Evolutionary conservation across 2,329 filamentous ascomycete species (phyloP).

Genomic region (Periconia macrospinosa): DNA sequence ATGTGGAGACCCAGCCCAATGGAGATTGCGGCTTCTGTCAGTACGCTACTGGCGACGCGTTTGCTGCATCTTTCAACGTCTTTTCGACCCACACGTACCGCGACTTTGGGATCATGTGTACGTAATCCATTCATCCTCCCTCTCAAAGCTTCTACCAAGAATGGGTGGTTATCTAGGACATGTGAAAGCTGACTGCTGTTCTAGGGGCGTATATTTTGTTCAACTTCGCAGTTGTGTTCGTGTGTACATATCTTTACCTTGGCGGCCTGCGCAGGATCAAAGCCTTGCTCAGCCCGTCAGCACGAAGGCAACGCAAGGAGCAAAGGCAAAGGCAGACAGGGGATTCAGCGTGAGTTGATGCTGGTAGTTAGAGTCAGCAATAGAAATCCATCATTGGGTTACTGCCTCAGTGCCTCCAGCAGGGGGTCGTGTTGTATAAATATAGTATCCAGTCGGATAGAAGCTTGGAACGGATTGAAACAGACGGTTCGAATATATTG

Average conservation of each 20-base stretch:
- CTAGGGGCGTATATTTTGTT: conserved; percentile 59
- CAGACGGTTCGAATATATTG: too few species aligned
- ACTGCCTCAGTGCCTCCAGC: too few species aligned
- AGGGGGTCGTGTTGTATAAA: too few species aligned
- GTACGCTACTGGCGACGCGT: conserved; percentile 63
- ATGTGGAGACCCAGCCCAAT: conserved; percentile 58
- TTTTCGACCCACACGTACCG: conserved; percentile 65
- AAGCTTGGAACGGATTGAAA: too few species aligned
- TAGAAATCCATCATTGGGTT: too few species aligned
- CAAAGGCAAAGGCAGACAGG: conserved; percentile 26
- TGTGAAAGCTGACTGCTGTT: not conserved
- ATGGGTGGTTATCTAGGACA: not conserved
- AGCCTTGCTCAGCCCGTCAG: conserved; percentile 33
- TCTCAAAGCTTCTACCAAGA: not conserved
- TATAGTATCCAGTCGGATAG: too few species aligned
- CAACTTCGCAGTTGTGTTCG: conserved; percentile 61
- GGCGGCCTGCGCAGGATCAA: conserved; percentile 43
- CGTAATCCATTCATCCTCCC: not conserved
- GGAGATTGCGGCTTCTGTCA: conserved; percentile 68
- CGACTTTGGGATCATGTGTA: conserved; percentile 65
- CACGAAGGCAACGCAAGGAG: conserved; percentile 37
- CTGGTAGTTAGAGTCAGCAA: too few species aligned
- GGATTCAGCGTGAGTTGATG: conserved; percentile 11
- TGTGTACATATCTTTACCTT: conserved; percentile 59
- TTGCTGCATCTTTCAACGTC: conserved; percentile 60